phyloP scores from a whole-genome alignment of 805 yeast species.

The Metschnikowia lunata region DNA sequence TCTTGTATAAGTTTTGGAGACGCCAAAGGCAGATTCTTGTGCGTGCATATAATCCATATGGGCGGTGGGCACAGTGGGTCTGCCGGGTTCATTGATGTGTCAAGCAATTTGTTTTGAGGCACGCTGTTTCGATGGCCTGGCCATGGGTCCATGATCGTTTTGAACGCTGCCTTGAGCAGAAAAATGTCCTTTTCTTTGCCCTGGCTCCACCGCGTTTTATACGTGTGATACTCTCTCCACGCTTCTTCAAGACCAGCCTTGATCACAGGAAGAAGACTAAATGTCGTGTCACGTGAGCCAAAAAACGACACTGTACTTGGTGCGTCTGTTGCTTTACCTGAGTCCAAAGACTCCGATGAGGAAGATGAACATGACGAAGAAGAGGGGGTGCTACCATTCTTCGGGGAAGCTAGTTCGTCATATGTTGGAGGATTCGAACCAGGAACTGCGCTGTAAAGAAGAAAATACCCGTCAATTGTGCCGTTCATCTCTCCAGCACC shows the following conservation, averaged over 20 bases:
- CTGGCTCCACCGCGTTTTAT: constrained; percentile 51
- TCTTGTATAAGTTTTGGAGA: constrained; percentile 56
- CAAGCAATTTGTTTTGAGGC: constrained; percentile 16
- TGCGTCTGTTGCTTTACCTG: constrained; percentile 8
- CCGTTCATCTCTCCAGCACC: constrained; percentile 79
- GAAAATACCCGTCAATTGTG: constrained; percentile 66
- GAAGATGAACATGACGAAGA: not conserved
- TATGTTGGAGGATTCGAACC: constrained; percentile 57
- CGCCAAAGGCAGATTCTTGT: constrained; percentile 50
- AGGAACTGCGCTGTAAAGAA: constrained; percentile 69
- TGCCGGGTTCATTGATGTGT: constrained; percentile 30
- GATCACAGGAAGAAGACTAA: constrained; percentile 42
- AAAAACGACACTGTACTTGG: constrained; percentile 4
- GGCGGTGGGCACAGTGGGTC: constrained; percentile 53
- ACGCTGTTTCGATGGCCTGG: not conserved
- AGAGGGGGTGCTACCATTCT: not conserved
- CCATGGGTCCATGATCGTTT: constrained; percentile 54
- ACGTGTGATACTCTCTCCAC: constrained; percentile 63
- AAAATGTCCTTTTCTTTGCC: constrained; percentile 68
- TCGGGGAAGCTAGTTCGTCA: constrained; percentile 21
- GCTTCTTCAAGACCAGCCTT: constrained; percentile 62
- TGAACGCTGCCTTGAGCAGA: constrained; percentile 54
- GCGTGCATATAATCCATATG: constrained; percentile 62
- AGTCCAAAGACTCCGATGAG: constrained; percentile 7
- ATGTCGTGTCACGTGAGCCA: constrained; percentile 18